A percentile compares a stretch with the other conserved stretches of the same genome.
phyloP scores from a whole-genome alignment of 2,329 filamentous ascomycete species.

The Pseudomassariella vexata region DNA sequence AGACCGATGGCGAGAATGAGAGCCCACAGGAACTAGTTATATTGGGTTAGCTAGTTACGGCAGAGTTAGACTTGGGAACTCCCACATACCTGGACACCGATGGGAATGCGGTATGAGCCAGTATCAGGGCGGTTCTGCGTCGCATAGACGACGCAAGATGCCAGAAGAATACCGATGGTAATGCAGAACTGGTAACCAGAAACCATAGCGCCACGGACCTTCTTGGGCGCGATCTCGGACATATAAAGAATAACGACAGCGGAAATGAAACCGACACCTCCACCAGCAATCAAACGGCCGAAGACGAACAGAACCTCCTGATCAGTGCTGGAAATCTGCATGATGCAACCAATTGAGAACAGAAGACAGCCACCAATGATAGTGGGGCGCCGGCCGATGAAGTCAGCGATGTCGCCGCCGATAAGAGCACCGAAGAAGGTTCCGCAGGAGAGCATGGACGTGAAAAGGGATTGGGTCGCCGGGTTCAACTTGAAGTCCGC shows the following conservation, averaged over 20 bases:
- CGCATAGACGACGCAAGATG: constrained; percentile 61
- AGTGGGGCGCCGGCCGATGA: constrained; percentile 54
- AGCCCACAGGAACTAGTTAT: constrained; percentile 49
- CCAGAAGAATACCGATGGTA: constrained; percentile 66
- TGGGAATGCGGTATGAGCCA: constrained; percentile 65
- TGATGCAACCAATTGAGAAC: constrained; percentile 52
- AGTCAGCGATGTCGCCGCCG: constrained; percentile 60
- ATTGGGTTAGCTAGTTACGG: too few species aligned
- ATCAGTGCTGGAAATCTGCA: constrained; percentile 50
- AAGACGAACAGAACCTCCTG: constrained; percentile 51
- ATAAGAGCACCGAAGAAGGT: constrained; percentile 62
- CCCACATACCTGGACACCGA: constrained; percentile 65
- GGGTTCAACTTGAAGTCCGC: constrained; percentile 36
- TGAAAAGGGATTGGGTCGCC: constrained; percentile 53
- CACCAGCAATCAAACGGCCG: constrained; percentile 58
- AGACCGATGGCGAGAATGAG: constrained; percentile 30
- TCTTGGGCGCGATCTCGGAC: constrained; percentile 54
- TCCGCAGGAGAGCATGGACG: constrained; percentile 58
- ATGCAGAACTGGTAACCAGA: constrained; percentile 74
- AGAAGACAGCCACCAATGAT: constrained; percentile 55
- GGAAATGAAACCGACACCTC: constrained; percentile 63
- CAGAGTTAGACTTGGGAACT: too few species aligned
- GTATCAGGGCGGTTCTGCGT: constrained; percentile 54
- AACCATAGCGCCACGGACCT: constrained; percentile 66
- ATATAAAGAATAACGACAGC: constrained; percentile 68